phyloP scores from a whole-genome alignment of 371 early-diverging fungal genomes.

The Mortierella sp. region DNA sequence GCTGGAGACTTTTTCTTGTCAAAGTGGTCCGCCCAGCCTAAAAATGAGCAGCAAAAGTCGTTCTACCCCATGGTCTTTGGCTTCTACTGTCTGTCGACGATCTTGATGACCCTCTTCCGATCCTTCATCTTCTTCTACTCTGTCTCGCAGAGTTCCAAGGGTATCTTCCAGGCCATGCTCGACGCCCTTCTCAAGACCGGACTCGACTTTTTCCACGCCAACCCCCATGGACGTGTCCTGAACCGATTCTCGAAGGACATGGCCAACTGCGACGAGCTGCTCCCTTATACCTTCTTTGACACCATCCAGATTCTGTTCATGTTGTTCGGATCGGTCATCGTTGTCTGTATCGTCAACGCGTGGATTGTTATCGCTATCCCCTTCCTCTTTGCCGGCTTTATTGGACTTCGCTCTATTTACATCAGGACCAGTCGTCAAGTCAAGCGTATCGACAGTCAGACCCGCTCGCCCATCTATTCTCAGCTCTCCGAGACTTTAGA shows the following conservation, averaged over 20 bases:
- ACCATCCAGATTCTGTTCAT: conserved; percentile 62
- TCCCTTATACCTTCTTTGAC: conserved; percentile 65
- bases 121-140: conserved; percentile 51
- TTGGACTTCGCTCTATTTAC: conserved; percentile 58
- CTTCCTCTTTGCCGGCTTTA: conserved; percentile 46
- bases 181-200: conserved; percentile 49
- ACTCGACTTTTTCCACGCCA: conserved; percentile 70
- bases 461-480: conserved; percentile 72
- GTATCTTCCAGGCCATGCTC: conserved; percentile 56
- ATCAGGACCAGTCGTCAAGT: conserved; percentile 71
- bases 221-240: conserved; percentile 76
- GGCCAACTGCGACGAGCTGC: conserved; percentile 67
- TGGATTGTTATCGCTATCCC: conserved; percentile 60
- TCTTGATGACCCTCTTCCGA: conserved; percentile 48
- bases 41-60: conserved; percentile 21
- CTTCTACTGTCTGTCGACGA: conserved; percentile 27
- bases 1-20: conserved; percentile 54
- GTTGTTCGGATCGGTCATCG: conserved; percentile 61
- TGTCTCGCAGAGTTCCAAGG: conserved; percentile 35
- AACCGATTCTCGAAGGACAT: conserved; percentile 77
- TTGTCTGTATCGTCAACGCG: conserved; percentile 58
- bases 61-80: conserved; percentile 45
- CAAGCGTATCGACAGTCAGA: conserved; percentile 75
- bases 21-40: conserved; percentile 22
- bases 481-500: conserved; percentile 68